phyloP scores from a whole-genome alignment of 768 basidiomycete species.

The Boletellus sp. region DNA sequence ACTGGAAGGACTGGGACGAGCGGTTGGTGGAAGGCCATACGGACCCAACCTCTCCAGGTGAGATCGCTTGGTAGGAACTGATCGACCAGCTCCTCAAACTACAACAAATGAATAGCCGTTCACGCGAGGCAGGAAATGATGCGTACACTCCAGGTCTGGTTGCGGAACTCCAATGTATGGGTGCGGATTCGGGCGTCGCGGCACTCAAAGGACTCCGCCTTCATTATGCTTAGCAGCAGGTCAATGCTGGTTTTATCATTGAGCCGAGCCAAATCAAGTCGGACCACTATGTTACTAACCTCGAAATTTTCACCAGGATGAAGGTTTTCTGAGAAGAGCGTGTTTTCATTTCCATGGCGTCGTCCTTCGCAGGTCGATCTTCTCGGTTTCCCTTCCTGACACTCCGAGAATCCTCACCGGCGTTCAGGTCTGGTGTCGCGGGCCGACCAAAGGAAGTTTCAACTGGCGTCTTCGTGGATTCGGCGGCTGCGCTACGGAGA shows the following conservation, averaged over 20 bases:
- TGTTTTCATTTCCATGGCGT: constrained; percentile 77
- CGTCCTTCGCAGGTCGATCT: constrained; percentile 36
- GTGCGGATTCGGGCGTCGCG: constrained; percentile 77
- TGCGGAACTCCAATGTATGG: constrained; percentile 75
- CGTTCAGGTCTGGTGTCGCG: constrained; percentile 14
- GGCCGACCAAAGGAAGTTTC: constrained; percentile 8
- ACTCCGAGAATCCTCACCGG: constrained; percentile 21
- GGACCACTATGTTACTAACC: constrained; percentile 35
- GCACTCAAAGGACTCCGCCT: constrained; percentile 82
- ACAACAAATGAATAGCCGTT: constrained; percentile 4
- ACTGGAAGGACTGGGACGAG: constrained; percentile 75
- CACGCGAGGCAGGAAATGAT: background rate
- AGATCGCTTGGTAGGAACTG: constrained; percentile 77
- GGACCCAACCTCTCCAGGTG: constrained; percentile 79
- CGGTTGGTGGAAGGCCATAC: constrained; percentile 79
- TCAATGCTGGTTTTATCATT: constrained; percentile 47
- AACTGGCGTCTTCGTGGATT: constrained; percentile 23
- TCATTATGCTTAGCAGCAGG: constrained; percentile 72
- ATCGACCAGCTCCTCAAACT: constrained; percentile 79
- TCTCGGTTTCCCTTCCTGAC: constrained; percentile 19
- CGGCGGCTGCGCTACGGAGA: constrained; percentile 46
- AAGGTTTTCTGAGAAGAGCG: constrained; percentile 84
- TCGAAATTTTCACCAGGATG: constrained; percentile 70
- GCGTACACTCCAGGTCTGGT: constrained; percentile 79
- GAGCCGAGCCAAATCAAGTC: constrained; percentile 13